These are phyloP conservation scores for Ephemerocybe angulata DNA, from an alignment of 768 basidiomycete species.

Conservation along the genomic window DNA sequence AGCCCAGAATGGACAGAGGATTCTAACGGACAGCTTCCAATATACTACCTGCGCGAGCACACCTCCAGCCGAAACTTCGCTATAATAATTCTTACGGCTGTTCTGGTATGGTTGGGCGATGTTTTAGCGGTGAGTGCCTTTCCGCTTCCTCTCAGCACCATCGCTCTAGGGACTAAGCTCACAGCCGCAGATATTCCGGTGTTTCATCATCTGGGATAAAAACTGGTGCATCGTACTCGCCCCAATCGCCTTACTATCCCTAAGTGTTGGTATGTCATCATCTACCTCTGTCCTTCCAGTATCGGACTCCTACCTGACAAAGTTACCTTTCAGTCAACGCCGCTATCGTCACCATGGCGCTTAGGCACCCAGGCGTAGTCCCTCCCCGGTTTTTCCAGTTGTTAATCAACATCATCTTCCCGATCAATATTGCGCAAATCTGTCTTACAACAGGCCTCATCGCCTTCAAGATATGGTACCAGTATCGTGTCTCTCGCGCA, in stretches of 20 bases:
- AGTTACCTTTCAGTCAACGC: background rate
- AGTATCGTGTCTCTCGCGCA: background rate
- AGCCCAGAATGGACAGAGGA: background rate
- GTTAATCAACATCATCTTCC: background rate
- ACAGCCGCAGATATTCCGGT: background rate
- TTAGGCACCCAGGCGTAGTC: background rate
- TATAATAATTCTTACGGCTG: background rate
- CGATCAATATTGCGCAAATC: background rate
- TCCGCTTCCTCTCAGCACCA: background rate
- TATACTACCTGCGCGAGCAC: background rate
- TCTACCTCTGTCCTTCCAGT: background rate
- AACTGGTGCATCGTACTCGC: background rate
- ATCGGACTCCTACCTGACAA: background rate
- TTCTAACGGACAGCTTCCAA: background rate
- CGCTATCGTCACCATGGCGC: background rate
- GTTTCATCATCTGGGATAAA: constrained; percentile 2
- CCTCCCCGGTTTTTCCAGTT: background rate
- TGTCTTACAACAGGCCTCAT: background rate
- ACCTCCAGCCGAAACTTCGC: background rate
- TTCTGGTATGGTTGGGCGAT: background rate
- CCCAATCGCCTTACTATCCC: background rate
- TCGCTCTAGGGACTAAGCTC: background rate
- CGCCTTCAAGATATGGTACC: background rate
- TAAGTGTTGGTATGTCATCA: background rate
- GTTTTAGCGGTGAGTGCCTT: background rate